Conservation (phyloP, 2,329 filamentous ascomycete species). For the Coniochaeta sp. region DNA sequence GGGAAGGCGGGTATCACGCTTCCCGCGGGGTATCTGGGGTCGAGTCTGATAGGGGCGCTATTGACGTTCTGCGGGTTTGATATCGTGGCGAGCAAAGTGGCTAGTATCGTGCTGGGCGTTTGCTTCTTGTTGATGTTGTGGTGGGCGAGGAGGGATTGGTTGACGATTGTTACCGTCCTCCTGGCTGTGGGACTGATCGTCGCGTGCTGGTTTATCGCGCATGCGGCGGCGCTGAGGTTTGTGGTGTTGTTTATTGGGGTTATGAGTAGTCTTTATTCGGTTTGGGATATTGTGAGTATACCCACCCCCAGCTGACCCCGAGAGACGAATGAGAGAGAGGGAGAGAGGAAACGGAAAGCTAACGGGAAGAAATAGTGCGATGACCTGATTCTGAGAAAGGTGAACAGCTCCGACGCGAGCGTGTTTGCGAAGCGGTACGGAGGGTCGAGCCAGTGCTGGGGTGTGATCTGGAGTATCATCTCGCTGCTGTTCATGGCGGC, state of each 20-base stretch:
- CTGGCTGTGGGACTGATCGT: slow-evolving; percentile 64
- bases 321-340: background rate
- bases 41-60: slow-evolving; percentile 67
- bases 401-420: slow-evolving; percentile 72
- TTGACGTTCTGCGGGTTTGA: slow-evolving; percentile 76
- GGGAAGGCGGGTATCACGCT: slow-evolving; percentile 65
- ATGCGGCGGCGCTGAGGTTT: slow-evolving; percentile 67
- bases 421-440: slow-evolving; percentile 74
- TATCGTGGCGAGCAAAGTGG: slow-evolving; percentile 75
- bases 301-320: background rate
- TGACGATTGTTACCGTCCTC: slow-evolving; percentile 65
- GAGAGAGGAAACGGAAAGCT: background rate
- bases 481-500: slow-evolving; percentile 64
- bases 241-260: slow-evolving; percentile 70
- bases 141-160: slow-evolving; percentile 75
- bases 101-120: slow-evolving; percentile 63
- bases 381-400: slow-evolving; percentile 72
- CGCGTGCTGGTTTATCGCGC: slow-evolving; percentile 72
- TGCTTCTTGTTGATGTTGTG: slow-evolving; percentile 74
- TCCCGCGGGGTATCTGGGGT: slow-evolving; percentile 72
- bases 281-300: slow-evolving; percentile 65
- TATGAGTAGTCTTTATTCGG: slow-evolving; percentile 73
- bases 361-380: slow-evolving; percentile 48
- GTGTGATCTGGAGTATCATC: slow-evolving; percentile 69
- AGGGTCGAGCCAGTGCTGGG: slow-evolving; percentile 76